Evolutionary conservation across 805 yeast genomes (phyloP), one percentile per base, ranked within the genome.

Genomic region (Kluyveromyces nonfermentans): DNA sequence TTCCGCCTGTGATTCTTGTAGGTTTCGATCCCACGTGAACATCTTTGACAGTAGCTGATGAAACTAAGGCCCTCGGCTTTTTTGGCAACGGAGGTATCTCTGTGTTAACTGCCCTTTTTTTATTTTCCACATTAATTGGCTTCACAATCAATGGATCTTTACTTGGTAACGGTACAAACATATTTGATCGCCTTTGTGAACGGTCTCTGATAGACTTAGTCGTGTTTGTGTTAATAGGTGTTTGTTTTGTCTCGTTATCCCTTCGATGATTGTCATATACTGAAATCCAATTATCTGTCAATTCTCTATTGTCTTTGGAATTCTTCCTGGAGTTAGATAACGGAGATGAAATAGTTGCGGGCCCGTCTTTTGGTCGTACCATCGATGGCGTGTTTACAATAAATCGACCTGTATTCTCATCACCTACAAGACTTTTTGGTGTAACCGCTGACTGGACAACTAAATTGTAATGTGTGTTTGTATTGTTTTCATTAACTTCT

Each of bases 121-220:
- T 30, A 4, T 36, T 34, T 15, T 28, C 40, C 15, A 30, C 35
- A n/a, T 45, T 45, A 21, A 47, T 44, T 15, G 49, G 47, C 36
- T 49, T 56, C 1, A 59, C 55, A 5, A 60, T 47, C 14, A 62
- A 43, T 16, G 64, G 65, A 46, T 60, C 62, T 43, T 62, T 62
- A 30, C 53, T 55, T 1, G 67, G 67, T 33, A 62, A 44, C 5
- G 67, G 67, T 8, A 59, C 57, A 49, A 60, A 62, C 60, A 61
- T 54, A 43, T 60, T 59, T 7, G 63, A 57, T 40, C 63, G 54
- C 39, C 64, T 48, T 38, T 56, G 56, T 7, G 55, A 47, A 17
- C 55, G 49, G 22, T 52, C 52, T 20, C 46, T 31, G 14, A 43
- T 39, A 9, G 36, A 12, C 17, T 20, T 30, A 16, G 42, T 31